phyloP scores from a whole-genome alignment of 2,329 filamentous ascomycete genomes.

The Ophiobolus disseminans region DNA sequence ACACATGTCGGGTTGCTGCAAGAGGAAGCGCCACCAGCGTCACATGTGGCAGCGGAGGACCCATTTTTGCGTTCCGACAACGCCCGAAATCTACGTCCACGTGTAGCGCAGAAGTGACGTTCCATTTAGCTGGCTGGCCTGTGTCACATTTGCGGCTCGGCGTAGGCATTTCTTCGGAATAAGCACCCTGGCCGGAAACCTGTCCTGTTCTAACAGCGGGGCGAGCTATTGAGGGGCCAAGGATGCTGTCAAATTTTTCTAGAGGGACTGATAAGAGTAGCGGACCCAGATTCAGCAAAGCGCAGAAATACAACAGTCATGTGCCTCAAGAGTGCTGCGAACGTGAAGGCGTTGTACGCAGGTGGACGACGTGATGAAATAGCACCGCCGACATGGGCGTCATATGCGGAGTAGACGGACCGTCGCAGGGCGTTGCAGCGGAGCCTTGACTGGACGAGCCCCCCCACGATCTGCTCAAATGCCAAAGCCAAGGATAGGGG shows the following conservation, averaged over 20 bases:
- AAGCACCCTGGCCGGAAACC: slow-evolving; percentile 23
- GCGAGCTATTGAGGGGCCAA: slow-evolving; percentile 34
- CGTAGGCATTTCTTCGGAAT: slow-evolving; percentile 32
- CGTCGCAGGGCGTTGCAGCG: slow-evolving; percentile 16
- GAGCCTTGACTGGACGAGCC: slow-evolving; percentile 17
- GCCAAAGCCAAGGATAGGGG: slow-evolving; percentile 33
- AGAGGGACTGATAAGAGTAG: slow-evolving; percentile 38
- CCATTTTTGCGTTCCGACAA: slow-evolving; percentile 28
- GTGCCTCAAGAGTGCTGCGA: not conserved
- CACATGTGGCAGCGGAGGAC: slow-evolving; percentile 20
- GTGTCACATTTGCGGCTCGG: slow-evolving; percentile 32
- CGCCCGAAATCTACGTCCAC: slow-evolving; percentile 25
- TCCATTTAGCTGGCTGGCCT: slow-evolving; percentile 22
- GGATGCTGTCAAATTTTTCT: slow-evolving; percentile 28
- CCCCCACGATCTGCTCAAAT: slow-evolving; percentile 33
- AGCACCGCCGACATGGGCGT: slow-evolving; percentile 18
- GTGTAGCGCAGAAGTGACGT: slow-evolving; percentile 19
- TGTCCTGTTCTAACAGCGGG: slow-evolving; percentile 26
- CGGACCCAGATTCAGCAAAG: slow-evolving; percentile 20
- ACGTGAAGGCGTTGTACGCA: not conserved
- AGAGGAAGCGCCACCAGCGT: slow-evolving; percentile 27
- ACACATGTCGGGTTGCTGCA: slow-evolving; percentile 19
- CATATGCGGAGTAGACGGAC: slow-evolving; percentile 29
- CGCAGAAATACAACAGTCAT: slow-evolving; percentile 6
- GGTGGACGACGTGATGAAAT: slow-evolving; percentile 1